Evolutionary conservation across 1,139 yeast genomes (phyloP), one percentile per base, ranked within the genome.

Genomic region (Yarrowia galli): DNA sequence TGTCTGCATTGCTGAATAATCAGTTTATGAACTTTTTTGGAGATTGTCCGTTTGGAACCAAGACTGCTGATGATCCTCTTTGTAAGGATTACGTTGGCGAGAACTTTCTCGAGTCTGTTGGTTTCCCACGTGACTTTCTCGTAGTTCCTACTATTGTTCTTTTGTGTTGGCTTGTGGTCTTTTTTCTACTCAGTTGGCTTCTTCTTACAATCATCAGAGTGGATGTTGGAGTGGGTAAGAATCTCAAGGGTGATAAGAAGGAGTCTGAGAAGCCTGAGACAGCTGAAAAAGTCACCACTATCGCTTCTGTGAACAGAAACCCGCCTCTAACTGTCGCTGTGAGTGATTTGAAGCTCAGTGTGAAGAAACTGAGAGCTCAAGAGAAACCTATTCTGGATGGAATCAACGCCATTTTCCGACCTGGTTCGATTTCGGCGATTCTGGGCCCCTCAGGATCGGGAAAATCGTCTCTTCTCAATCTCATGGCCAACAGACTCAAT

Each of bases 401-500:
- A 23, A 79, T 91, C 9, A 79, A 82, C 69, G 92, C 92, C 0
- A 74, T 74, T 7, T 91, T 91, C 76, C 78, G 80, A 49, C 85
- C 90, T 2, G 86, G 89, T 6, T 81, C 85, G 60, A 82, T 91
- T n/a, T 91, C 91, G 77, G 95, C 90, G 0, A 89, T 91, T 45
- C 87, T 91, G 89, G 97, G 97, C 0, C 97, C 97, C 0, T 89
- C 96, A 1, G 97, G 97, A 0, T 87, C 92, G 8, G 97, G 97
- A 3, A 91, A 91, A 74, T 88, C 96, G 0, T 88, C 96, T 0
- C 77, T 91, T 38, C 78, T 91, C 68, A 91, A 89, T 73, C 80
- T 83, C 65, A 79, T 91, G 53, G 87, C 96, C 16, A 86, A 88
- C 25, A 80, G 96, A 69, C 76, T 88, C 16, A 80, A 82, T 23